phyloP scores from a whole-genome alignment of 257 asterid genomes.

The Jacaranda mimosifolia region DNA sequence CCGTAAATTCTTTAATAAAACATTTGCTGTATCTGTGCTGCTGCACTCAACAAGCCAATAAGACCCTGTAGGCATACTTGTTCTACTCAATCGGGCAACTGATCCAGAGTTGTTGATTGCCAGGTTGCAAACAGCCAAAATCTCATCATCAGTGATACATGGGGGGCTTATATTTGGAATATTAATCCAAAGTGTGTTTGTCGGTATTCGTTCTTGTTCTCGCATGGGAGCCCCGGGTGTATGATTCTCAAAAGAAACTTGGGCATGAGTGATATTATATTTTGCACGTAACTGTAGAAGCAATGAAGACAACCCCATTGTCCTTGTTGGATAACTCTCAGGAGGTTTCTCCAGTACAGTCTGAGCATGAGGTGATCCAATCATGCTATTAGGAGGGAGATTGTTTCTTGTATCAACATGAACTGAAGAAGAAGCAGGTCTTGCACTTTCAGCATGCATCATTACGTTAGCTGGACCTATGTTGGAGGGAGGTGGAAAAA shows the following conservation, averaged over 20 bases:
- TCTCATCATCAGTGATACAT: slow-evolving; percentile 63
- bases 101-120: slow-evolving; percentile 64
- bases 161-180: slow-evolving; percentile 49
- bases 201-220: slow-evolving; percentile 50
- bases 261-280: slow-evolving; percentile 51
- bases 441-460: slow-evolving; percentile 54
- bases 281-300: slow-evolving; percentile 57
- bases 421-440: slow-evolving; percentile 51
- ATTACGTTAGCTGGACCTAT: slow-evolving; percentile 50
- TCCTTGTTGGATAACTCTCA: slow-evolving; percentile 55
- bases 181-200: slow-evolving; percentile 56
- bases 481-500: slow-evolving; percentile 47
- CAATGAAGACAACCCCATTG: slow-evolving; percentile 57
- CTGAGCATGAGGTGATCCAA: slow-evolving; percentile 64
- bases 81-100: slow-evolving; percentile 59
- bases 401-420: slow-evolving; percentile 53
- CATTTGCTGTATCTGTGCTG: slow-evolving; percentile 60
- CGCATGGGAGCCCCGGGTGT: slow-evolving; percentile 44
- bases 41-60: slow-evolving; percentile 74
- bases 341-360: slow-evolving; percentile 58
- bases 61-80: slow-evolving; percentile 50
- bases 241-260: slow-evolving; percentile 49
- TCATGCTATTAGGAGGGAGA: slow-evolving; percentile 50
- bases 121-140: slow-evolving; percentile 62
- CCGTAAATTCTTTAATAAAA: slow-evolving; percentile 55